These are phyloP conservation scores for Phaeosphaeriaceae sp. DNA, from an alignment of 2,329 filamentous ascomycete genomes.

Conservation along the genomic window DNA sequence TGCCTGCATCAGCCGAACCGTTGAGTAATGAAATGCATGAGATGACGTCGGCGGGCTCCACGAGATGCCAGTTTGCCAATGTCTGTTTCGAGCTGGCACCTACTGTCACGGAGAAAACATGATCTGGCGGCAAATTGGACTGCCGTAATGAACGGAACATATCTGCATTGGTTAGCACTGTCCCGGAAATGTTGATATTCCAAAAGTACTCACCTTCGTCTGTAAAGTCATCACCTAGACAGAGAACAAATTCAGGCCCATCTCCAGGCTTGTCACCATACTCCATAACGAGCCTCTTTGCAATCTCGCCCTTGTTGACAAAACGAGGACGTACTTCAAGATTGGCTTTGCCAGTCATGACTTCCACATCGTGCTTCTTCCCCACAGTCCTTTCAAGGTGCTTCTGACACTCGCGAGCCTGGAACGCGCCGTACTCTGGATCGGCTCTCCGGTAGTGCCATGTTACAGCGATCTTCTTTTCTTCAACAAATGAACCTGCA, in stretches of 20 bases:
- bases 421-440: conserved; percentile 80
- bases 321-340: conserved; percentile 95
- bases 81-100: conserved; percentile 93
- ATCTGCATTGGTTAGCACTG: conserved; percentile 52
- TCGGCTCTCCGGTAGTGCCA: conserved; percentile 97
- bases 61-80: conserved; percentile 84
- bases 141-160: conserved; percentile 81
- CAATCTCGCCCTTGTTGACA: conserved; percentile 98
- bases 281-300: conserved; percentile 77
- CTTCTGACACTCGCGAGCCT: conserved; percentile 80
- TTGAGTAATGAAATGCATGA: conserved; percentile 65
- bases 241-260: conserved; percentile 84
- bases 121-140: conserved; percentile 63
- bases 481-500: conserved; percentile 85
- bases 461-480: conserved; percentile 90
- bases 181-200: not conserved
- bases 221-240: conserved; percentile 93
- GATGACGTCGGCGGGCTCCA: conserved; percentile 88
- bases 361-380: conserved; percentile 86
- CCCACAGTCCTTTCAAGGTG: conserved; percentile 78
- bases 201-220: conserved; percentile 78
- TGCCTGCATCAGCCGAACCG: conserved; percentile 52
- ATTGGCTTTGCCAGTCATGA: conserved; percentile 97
- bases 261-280: conserved; percentile 66
- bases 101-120: conserved; percentile 89